Evolutionary conservation across 2,329 filamentous ascomycete genomes (phyloP).

Genomic region (Fonsecaea pugnacius): DNA sequence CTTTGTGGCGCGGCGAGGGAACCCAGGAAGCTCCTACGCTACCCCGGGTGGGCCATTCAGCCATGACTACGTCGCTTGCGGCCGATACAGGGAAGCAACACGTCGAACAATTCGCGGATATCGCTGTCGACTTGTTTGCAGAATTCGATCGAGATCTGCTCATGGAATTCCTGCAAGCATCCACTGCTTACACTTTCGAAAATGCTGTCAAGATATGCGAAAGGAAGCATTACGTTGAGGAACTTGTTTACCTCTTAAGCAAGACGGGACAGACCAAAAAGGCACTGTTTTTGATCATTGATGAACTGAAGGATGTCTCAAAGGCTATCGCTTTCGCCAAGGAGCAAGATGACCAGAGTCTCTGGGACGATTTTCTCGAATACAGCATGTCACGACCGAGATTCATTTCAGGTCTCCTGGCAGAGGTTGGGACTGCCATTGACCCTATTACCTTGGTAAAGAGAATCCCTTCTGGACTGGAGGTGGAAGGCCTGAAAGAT

Average conservation of each 20-base stretch:
- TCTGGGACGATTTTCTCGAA: conserved; percentile 92
- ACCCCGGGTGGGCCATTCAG: conserved; percentile 41
- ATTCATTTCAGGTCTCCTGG: conserved; percentile 88
- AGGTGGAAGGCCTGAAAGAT: conserved; percentile 87
- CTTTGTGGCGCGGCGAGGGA: conserved; percentile 78
- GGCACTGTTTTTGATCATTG: conserved; percentile 89
- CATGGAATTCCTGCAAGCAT: conserved; percentile 83
- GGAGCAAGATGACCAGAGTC: conserved; percentile 84
- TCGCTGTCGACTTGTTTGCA: conserved; percentile 84
- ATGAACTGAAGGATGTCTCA: conserved; percentile 85
- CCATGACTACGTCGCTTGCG: conserved; percentile 51
- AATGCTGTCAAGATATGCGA: conserved; percentile 75
- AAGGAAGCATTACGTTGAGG: conserved; percentile 76
- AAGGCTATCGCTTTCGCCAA: conserved; percentile 95
- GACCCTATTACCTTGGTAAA: conserved; percentile 88
- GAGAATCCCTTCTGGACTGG: conserved; percentile 87
- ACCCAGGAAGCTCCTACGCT: conserved; percentile 43
- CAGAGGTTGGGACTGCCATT: conserved; percentile 92
- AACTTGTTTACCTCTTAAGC: conserved; percentile 93
- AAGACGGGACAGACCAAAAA: conserved; percentile 94
- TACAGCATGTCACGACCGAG: conserved; percentile 98
- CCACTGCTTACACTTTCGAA: conserved; percentile 86
- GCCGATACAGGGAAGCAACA: conserved; percentile 66
- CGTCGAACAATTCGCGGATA: conserved; percentile 84
- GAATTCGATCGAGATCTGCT: conserved; percentile 77